These are phyloP conservation scores for Serendipita vermifera DNA, from an alignment of 768 basidiomycete genomes.

Conservation along the genomic window DNA sequence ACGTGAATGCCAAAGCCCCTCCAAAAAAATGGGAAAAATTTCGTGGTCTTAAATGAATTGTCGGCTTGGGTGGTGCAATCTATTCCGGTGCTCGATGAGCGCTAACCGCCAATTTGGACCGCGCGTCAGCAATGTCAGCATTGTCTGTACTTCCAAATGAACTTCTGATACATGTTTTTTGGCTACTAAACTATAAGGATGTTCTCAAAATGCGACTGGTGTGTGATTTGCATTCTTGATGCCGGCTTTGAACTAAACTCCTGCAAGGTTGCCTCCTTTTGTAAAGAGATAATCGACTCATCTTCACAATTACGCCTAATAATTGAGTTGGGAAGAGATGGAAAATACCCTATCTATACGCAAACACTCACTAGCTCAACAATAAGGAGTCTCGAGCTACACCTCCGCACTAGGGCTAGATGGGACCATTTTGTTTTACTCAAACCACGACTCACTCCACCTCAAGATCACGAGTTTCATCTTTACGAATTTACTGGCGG, in stretches of 20 bases:
- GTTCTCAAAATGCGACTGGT: background rate
- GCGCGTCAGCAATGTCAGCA: no score
- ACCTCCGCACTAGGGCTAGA: background rate
- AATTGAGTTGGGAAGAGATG: conserved; percentile 1
- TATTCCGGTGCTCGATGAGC: no score
- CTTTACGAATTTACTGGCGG: conserved; percentile 5
- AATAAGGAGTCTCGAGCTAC: background rate
- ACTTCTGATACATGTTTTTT: background rate
- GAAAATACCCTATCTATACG: background rate
- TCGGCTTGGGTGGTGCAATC: no score
- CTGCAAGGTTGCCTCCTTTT: background rate
- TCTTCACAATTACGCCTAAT: background rate
- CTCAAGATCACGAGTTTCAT: background rate
- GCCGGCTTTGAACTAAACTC: background rate
- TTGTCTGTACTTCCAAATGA: no score
- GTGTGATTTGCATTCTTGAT: background rate
- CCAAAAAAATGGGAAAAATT: no score
- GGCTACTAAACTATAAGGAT: background rate
- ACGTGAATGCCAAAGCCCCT: no score
- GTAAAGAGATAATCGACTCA: background rate
- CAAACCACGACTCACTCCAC: background rate
- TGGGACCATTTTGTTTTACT: background rate
- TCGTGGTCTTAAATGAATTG: no score
- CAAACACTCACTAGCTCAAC: background rate
- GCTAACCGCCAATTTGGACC: no score